A percentile compares a stretch with the other conserved stretches of the same genome.
Evolutionary conservation across 305 asterid genomes (phyloP).

Genomic region (Withania somnifera): DNA sequence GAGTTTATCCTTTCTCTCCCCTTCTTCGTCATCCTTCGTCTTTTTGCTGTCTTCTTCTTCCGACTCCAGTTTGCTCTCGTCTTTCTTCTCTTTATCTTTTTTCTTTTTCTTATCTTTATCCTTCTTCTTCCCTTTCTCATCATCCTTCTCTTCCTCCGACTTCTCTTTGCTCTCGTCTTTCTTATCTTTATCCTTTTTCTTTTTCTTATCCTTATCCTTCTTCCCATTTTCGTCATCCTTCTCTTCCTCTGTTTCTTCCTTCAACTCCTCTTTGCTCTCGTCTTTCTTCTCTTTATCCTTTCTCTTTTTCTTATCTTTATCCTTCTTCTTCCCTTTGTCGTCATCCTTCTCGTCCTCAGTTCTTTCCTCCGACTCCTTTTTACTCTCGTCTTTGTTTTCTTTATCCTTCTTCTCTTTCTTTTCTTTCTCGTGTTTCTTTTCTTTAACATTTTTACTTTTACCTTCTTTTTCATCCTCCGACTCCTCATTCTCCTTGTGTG

Average conservation of each 20-base stretch:
- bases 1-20: not conserved
- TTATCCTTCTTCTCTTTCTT: not conserved
- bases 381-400: slow-evolving; percentile 7
- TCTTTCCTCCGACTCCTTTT: not conserved
- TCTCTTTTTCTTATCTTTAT: not conserved
- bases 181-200: not conserved
- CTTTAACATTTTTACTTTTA: not conserved
- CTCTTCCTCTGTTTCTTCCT: not conserved
- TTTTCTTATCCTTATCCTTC: not conserved
- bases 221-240: not conserved
- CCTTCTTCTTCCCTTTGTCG: not conserved
- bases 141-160: not conserved
- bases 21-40: not conserved
- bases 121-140: not conserved
- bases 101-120: not conserved
- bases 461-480: slow-evolving; percentile 2
- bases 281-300: not conserved
- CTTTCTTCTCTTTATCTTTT: not conserved
- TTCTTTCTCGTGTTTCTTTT: not conserved
- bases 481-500: not conserved
- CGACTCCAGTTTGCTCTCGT: not conserved
- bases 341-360: not conserved
- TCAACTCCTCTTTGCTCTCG: not conserved
- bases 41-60: not conserved
- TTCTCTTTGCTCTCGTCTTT: no score